These are phyloP conservation scores for Aspergillus udagawae DNA, from an alignment of 2,329 filamentous ascomycete genomes.

Conservation along the genomic window DNA sequence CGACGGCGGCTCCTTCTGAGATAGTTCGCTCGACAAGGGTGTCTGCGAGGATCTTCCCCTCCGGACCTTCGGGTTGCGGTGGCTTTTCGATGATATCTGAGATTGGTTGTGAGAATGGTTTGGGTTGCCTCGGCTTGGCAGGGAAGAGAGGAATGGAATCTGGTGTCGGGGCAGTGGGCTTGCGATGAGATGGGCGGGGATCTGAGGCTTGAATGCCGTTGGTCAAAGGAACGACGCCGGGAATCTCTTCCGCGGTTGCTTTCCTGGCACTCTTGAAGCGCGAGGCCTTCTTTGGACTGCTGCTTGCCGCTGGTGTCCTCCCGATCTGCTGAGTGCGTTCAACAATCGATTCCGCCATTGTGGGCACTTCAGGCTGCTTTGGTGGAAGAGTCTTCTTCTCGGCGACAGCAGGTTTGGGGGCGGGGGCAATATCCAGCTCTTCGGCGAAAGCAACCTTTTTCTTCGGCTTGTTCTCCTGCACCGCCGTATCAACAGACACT, in stretches of 20 bases:
- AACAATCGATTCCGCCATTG: conserved; percentile 42
- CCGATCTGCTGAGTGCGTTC: conserved; percentile 34
- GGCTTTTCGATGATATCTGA: conserved; percentile 18
- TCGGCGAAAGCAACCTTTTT: conserved; percentile 82
- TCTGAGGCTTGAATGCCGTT: conserved; percentile 17
- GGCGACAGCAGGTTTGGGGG: conserved; percentile 26
- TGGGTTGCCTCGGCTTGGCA: conserved; percentile 33
- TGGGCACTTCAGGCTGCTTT: conserved; percentile 24
- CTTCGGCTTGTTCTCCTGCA: conserved; percentile 28
- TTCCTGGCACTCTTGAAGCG: conserved; percentile 41
- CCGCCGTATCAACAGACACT: conserved; percentile 6
- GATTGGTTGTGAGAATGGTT: conserved; percentile 38
- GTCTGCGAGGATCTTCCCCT: conserved; percentile 55
- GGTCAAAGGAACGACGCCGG: conserved; percentile 8
- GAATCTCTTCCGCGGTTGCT: conserved; percentile 7
- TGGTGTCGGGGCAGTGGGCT: conserved; percentile 17
- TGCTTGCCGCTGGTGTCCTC: conserved; percentile 14
- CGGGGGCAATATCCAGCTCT: conserved; percentile 64
- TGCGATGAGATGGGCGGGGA: conserved; percentile 16
- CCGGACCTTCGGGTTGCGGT: conserved; percentile 40
- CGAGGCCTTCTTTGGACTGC: conserved; percentile 38
- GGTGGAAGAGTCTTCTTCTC: conserved; percentile 27
- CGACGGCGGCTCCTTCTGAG: conserved; percentile 26
- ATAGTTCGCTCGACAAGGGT: conserved; percentile 52
- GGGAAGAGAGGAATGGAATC: conserved; percentile 35